These are phyloP conservation scores for Avicennia marina DNA, from an alignment of 257 asterid species.

Conservation along the genomic window DNA sequence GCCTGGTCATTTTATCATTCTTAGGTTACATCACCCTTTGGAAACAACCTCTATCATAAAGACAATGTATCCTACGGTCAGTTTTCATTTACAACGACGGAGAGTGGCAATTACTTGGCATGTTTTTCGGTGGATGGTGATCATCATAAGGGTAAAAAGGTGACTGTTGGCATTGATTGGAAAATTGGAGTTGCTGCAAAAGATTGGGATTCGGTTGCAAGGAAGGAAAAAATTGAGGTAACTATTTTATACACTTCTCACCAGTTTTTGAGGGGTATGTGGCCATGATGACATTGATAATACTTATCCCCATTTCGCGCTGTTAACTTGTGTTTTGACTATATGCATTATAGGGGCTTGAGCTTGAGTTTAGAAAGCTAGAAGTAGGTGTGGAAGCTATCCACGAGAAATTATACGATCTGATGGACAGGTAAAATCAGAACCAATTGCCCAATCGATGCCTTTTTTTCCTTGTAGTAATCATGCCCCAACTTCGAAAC, in stretches of 20 bases:
- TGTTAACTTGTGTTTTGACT: background rate
- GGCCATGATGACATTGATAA: background rate
- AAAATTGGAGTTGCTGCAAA: slow-evolving; percentile 69
- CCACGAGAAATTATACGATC: slow-evolving; percentile 40
- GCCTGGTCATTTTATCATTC: too few relatives aligned
- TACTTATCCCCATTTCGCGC: background rate
- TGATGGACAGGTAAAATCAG: slow-evolving; percentile 41
- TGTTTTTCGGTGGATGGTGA: slow-evolving; percentile 51
- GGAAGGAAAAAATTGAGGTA: slow-evolving; percentile 80
- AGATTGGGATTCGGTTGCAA: slow-evolving; percentile 88
- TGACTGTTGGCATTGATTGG: slow-evolving; percentile 77
- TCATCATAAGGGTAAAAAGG: slow-evolving; percentile 33
- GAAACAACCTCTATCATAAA: slow-evolving; percentile 50
- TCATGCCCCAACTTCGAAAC: too few relatives aligned
- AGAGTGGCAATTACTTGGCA: slow-evolving; percentile 67
- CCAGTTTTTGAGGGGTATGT: background rate
- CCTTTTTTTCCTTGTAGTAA: too few relatives aligned
- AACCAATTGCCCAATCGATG: slow-evolving; percentile 1
- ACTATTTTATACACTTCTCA: background rate
- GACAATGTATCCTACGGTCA: slow-evolving; percentile 67
- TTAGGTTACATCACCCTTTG: slow-evolving; percentile 86
- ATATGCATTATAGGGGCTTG: slow-evolving; percentile 55
- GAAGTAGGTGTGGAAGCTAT: slow-evolving; percentile 59
- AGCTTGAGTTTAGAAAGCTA: slow-evolving; percentile 69
- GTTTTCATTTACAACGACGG: slow-evolving; percentile 77